These are phyloP conservation scores for Zizania latifolia DNA, from an alignment of 176 grass and related monocot species.

Conservation along the genomic window DNA sequence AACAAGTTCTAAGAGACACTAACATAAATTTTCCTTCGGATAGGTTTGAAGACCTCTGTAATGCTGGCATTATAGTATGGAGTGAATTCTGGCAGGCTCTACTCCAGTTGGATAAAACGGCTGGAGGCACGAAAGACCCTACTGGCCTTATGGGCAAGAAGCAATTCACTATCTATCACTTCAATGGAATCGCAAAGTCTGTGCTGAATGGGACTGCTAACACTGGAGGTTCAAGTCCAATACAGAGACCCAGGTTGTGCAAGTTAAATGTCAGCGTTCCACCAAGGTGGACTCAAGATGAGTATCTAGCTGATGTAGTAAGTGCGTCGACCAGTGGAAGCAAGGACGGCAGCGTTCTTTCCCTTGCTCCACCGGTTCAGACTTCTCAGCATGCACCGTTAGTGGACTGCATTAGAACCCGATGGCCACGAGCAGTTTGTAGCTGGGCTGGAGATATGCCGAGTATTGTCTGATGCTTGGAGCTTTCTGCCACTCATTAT, in stretches of 20 bases:
- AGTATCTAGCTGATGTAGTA: conserved; percentile 77
- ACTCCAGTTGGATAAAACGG: conserved; percentile 72
- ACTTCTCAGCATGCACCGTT: conserved; percentile 77
- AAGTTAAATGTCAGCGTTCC: conserved; percentile 86
- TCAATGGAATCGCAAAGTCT: conserved; percentile 98
- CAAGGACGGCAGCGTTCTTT: conserved; percentile 43
- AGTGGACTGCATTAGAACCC: conserved; percentile 92
- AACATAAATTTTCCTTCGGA: conserved; percentile 63
- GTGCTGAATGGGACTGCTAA: conserved; percentile 56
- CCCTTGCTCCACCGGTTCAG: conserved; percentile 56
- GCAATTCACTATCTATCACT: conserved; percentile 92
- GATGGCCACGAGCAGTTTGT: conserved; percentile 78
- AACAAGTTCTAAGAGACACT: conserved; percentile 69
- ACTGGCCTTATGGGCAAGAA: conserved; percentile 95
- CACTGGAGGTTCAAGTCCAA: conserved; percentile 43
- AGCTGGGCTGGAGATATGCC: conserved; percentile 87
- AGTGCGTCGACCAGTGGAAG: conserved; percentile 49
- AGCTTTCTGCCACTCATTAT: background rate
- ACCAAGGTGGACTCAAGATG: conserved; percentile 87
- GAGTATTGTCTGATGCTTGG: conserved; percentile 71
- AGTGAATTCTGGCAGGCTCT: conserved; percentile 97
- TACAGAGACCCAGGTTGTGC: conserved; percentile 84
- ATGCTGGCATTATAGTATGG: conserved; percentile 87
- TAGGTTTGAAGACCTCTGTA: conserved; percentile 74
- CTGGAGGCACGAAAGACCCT: conserved; percentile 87